Conservation (phyloP, 1,284 basidiomycete species). For the Amylostereum areolatum region DNA sequence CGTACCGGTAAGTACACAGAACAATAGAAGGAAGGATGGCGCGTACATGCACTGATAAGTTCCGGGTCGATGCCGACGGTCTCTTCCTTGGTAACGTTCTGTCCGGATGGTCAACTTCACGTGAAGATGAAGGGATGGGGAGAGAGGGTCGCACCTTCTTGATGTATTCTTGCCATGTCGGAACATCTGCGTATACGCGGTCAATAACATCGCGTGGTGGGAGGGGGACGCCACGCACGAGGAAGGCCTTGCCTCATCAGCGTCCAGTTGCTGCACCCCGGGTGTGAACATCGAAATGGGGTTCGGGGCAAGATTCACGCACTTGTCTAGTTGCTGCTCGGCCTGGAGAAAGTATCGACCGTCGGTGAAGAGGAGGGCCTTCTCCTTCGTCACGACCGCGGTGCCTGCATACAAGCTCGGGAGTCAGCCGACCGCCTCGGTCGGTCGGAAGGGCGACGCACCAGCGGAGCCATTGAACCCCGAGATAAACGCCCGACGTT, state of each 20-base stretch:
- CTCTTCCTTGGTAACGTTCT: constrained; percentile 59
- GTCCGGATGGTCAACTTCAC: background rate
- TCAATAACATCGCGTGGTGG: background rate
- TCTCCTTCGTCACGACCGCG: constrained; percentile 71
- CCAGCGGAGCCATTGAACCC: constrained; percentile 94
- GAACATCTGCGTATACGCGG: constrained; percentile 52
- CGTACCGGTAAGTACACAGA: background rate
- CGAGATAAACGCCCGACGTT: constrained; percentile 82
- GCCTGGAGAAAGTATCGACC: constrained; percentile 95
- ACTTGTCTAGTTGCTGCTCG: constrained; percentile 81
- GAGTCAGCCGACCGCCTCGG: background rate
- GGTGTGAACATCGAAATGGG: background rate
- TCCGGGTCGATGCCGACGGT: constrained; percentile 81
- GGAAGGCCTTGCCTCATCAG: constrained; percentile 88
- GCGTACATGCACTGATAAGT: constrained; percentile 60
- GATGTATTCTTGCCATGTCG: constrained; percentile 87
- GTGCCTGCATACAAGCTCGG: constrained; percentile 44
- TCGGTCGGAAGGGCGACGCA: constrained; percentile 19
- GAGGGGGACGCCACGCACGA: constrained; percentile 33
- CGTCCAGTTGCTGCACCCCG: constrained; percentile 69
- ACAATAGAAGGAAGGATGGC: background rate
- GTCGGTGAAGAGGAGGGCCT: constrained; percentile 85
- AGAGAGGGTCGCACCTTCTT: constrained; percentile 40
- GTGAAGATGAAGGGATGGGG: background rate
- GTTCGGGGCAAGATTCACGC: constrained; percentile 19